Evolutionary conservation across 768 basidiomycete genomes (phyloP), one percentile per base, ranked within the genome.

Genomic region (Clitopilus hobsonii): DNA sequence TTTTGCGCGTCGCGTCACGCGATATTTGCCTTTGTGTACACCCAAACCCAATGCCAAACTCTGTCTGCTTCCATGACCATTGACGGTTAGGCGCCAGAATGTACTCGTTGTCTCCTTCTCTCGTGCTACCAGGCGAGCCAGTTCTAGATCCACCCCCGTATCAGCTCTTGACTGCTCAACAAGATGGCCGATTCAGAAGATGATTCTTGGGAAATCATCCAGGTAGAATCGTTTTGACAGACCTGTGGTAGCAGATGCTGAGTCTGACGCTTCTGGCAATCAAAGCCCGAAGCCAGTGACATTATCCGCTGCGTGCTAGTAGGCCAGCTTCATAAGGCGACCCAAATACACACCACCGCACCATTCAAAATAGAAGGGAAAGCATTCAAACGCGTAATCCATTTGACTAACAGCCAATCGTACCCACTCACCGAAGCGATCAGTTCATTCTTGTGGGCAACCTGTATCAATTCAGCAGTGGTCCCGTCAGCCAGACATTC

Each of bases 371-470:
- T 67, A 16, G 61, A 65, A 7, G 60, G 55, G 4, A 60, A 53
- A 20, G 60, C 59, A 14, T 54, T 67, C 18, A 56, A 59, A n/a
- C 47, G 41, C 22, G 65, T 65, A 28, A 38, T 68, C 88, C 11
- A 14, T 58, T 5, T 53, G 18, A 6, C 49, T 38, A 50, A 22
- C 30, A 38, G 24, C 24, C 29, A 26, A 11, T 53, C 29, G 49
- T 22, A 38, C 5, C 65, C 64, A 1, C 38, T 69, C 38, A 67
- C 69, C 53, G 32, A 41, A 29, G 8, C 26, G 24, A 25, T 18
- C 58, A 93, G 90, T 71, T 94, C 36, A 82, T 85, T 1, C 62
- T 91, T 38, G 84, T 93, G 6, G 92, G 81, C 85, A 63, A 84
- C 94, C 3, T 74, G 80, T n/a, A 80, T 81, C 24, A 73, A 88